Evolutionary conservation across 2,329 filamentous ascomycete genomes (phyloP), one percentile per base, ranked within the genome.

Genomic region (Pezicula rhizophila): DNA sequence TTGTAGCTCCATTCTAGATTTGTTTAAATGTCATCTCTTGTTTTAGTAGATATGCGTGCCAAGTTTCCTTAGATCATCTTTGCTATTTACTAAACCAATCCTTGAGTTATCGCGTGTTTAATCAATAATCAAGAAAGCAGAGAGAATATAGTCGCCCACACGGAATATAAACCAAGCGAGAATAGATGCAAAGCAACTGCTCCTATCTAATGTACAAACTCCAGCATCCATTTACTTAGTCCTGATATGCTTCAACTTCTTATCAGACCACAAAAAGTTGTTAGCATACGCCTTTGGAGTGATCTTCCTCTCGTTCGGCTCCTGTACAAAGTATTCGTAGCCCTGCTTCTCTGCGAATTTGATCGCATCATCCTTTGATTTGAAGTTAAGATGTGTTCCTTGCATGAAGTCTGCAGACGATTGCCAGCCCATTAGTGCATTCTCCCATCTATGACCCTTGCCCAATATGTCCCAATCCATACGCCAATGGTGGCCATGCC

Each of bases 251-350:
- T 96, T 97, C 67, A 97, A 75, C 79, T 92, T 93, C 70, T 81
- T 85, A 11, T 87, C 74, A 54, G 83, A 83, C 74, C 95, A 91
- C 55, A 91, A 66, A 70, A 97, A 99, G 75, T 97, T 96, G 71
- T 95, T 95, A 52, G 93, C 92, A 68, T 99, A 99, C 10, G 89
- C 87, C 81, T 99, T 99, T 52, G 90, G 88, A 14, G 82, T 74
- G 61, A 96, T 85, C 64, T 85, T 87, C 65, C 93, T 83, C 70
- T 82, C 81, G 64, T 96, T 95, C 33, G 93, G 92, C 73, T 97
- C 93, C 76, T 97, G 93, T 20, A 99, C 91, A 68, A 93, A 97
- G 71, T 96, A 99, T 68, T 99, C 92, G 67, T 99, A 99, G 33
- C 95, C 93, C 70, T 99, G 93, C 79, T 97, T 99, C 74, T 97